phyloP scores from a whole-genome alignment of 495 filamentous ascomycete species.

The Bombardia bombarda region DNA sequence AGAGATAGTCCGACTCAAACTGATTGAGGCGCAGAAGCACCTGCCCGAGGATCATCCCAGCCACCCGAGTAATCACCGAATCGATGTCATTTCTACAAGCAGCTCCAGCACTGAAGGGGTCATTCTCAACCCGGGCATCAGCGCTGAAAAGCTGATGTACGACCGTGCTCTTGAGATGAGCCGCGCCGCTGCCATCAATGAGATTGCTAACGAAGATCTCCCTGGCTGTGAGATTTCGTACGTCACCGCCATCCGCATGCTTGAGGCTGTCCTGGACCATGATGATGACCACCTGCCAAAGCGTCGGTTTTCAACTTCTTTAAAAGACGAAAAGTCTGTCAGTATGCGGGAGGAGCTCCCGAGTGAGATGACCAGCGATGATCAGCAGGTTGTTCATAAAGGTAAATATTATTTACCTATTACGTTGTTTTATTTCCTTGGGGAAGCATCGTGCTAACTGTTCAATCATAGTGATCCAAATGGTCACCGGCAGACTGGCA shows the following conservation, averaged over 20 bases:
- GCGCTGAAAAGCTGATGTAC: slow-evolving; percentile 96
- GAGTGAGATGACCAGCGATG: slow-evolving; percentile 60
- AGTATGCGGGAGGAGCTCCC: slow-evolving; percentile 35
- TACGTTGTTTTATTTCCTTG: too few species aligned
- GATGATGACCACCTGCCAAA: slow-evolving; percentile 61
- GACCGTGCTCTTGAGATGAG: slow-evolving; percentile 97
- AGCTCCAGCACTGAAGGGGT: slow-evolving; percentile 51
- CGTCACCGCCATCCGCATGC: slow-evolving; percentile 80
- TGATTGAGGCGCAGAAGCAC: slow-evolving; percentile 77
- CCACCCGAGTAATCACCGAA: slow-evolving; percentile 66
- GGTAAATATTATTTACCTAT: slow-evolving; percentile 46
- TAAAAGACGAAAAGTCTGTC: slow-evolving; percentile 33
- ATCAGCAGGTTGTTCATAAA: slow-evolving; percentile 64
- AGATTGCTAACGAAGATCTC: slow-evolving; percentile 86
- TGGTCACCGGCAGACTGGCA: slow-evolving; percentile 32
- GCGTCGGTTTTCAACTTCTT: slow-evolving; percentile 26
- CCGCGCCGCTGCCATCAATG: slow-evolving; percentile 84
- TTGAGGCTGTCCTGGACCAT: slow-evolving; percentile 86
- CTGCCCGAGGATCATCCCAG: slow-evolving; percentile 79
- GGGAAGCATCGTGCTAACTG: too few species aligned
- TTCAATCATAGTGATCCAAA: slow-evolving; percentile 32
- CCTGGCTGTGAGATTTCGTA: slow-evolving; percentile 88
- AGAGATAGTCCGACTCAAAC: slow-evolving; percentile 78
- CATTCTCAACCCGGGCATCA: slow-evolving; percentile 61
- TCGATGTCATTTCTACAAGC: slow-evolving; percentile 39